phyloP scores from a whole-genome alignment of 495 filamentous ascomycete genomes.

The Podospora pseudoanserina region DNA sequence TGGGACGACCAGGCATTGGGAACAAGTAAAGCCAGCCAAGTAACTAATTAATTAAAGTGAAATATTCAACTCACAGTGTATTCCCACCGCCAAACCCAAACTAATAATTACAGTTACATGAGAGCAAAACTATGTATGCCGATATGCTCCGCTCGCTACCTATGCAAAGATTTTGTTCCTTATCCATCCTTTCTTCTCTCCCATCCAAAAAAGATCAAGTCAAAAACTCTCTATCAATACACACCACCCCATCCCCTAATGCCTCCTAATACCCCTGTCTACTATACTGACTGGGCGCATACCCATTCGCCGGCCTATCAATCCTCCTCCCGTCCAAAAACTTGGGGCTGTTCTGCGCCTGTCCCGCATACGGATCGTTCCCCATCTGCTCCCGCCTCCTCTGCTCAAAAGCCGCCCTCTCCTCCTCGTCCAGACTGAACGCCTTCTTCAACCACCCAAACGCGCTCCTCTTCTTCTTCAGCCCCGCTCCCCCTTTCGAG shows the following conservation, averaged over 20 bases:
- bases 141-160: neutral
- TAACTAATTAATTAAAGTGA: neutral
- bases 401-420: conserved; percentile 49
- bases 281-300: neutral
- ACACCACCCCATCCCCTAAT: neutral
- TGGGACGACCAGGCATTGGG: too few species aligned
- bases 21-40: too few species aligned
- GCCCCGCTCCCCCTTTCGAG: conserved; percentile 23
- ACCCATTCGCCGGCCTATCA: conserved; percentile 10
- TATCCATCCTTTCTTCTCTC: neutral
- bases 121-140: neutral
- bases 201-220: neutral
- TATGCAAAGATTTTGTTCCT: conserved; percentile 11
- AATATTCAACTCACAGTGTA: neutral
- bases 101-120: neutral
- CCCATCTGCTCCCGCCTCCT: conserved; percentile 37
- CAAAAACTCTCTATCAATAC: too few species aligned
- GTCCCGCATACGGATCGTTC: conserved; percentile 35
- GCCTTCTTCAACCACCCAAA: conserved; percentile 60
- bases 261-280: neutral
- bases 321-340: conserved; percentile 45
- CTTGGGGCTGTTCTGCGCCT: conserved; percentile 39
- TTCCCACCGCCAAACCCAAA: neutral
- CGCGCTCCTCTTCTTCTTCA: conserved; percentile 58
- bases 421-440: conserved; percentile 54